phyloP scores from a whole-genome alignment of 768 basidiomycete genomes.

The Lactarius trivialis region DNA sequence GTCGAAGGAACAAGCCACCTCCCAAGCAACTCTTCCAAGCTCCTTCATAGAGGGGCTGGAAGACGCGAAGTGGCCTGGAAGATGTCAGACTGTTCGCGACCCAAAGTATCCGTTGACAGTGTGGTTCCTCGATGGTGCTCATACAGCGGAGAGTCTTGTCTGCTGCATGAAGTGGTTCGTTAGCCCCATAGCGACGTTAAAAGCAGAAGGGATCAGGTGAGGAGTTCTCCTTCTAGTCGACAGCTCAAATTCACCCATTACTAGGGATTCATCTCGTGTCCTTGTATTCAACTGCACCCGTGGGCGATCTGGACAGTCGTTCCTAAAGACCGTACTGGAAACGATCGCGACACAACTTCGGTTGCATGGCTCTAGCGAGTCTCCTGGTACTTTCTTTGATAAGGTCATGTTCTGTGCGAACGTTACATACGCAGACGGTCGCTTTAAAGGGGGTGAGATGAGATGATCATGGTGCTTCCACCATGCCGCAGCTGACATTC shows the following conservation, averaged over 20 bases:
- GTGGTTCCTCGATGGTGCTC: slow-evolving; percentile 96
- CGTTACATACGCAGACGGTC: slow-evolving; percentile 86
- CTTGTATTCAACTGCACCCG: slow-evolving; percentile 94
- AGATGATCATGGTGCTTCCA: not conserved
- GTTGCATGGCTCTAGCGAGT: slow-evolving; percentile 34
- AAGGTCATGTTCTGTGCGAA: slow-evolving; percentile 94
- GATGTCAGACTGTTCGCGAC: slow-evolving; percentile 81
- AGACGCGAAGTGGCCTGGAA: slow-evolving; percentile 82
- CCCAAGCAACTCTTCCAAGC: slow-evolving; percentile 38
- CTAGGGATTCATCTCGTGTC: slow-evolving; percentile 40
- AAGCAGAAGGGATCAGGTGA: slow-evolving; percentile 22
- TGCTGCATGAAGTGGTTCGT: slow-evolving; percentile 90
- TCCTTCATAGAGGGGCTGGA: slow-evolving; percentile 57
- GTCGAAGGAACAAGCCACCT: slow-evolving; percentile 27
- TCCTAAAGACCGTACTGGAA: slow-evolving; percentile 56
- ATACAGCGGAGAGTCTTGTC: slow-evolving; percentile 84
- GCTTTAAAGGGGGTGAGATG: slow-evolving; percentile 79
- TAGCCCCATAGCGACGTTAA: slow-evolving; percentile 47
- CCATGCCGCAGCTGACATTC: not conserved
- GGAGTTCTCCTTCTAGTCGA: not conserved
- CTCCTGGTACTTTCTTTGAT: slow-evolving; percentile 55
- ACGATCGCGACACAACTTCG: slow-evolving; percentile 45
- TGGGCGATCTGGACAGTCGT: slow-evolving; percentile 72
- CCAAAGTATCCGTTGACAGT: slow-evolving; percentile 44
- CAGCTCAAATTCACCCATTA: not conserved